These are phyloP conservation scores for Casuarina equisetifolia DNA, from an alignment of 306 rosid genomes.

Conservation along the genomic window DNA sequence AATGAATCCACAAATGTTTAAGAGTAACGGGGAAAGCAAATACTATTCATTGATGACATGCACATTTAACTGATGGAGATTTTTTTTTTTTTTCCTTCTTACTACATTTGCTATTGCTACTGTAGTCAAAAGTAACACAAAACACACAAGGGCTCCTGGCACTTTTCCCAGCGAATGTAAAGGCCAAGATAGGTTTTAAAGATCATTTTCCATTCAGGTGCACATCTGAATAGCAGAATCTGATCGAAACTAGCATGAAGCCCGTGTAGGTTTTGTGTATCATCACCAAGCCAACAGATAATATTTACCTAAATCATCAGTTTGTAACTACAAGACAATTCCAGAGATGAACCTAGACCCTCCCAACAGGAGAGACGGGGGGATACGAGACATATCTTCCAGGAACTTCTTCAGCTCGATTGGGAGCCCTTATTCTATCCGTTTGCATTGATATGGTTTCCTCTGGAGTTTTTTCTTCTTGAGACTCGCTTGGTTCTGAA, in stretches of 20 bases:
- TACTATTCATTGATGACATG: slow-evolving; percentile 40
- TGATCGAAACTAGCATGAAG: slow-evolving; percentile 4
- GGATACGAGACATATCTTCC: slow-evolving; percentile 43
- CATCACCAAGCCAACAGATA: slow-evolving; percentile 6
- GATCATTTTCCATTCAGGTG: slow-evolving; percentile 13
- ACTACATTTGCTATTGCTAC: slow-evolving; percentile 36
- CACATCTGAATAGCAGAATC: slow-evolving; percentile 15
- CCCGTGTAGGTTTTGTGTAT: slow-evolving; percentile 13
- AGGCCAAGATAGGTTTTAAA: background rate
- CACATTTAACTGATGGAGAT: slow-evolving; percentile 46
- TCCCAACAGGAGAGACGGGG: slow-evolving; percentile 55
- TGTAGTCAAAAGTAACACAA: slow-evolving; percentile 8
- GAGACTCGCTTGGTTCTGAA: slow-evolving; percentile 42
- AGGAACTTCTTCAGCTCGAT: slow-evolving; percentile 36
- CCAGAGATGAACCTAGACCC: slow-evolving; percentile 35
- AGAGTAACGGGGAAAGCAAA: slow-evolving; percentile 24
- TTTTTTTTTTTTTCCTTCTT: slow-evolving; percentile 28
- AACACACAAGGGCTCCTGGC: slow-evolving; percentile 4
- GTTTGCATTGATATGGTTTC: slow-evolving; percentile 35
- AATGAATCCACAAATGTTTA: slow-evolving; percentile 11
- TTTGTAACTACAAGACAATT: background rate
- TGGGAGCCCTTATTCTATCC: slow-evolving; percentile 36
- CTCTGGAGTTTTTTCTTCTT: slow-evolving; percentile 43
- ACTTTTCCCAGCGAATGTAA: background rate
- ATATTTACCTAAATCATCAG: slow-evolving; percentile 6